Base-by-base conservation (phyloP, 2,329 filamentous ascomycete genomes). In the Cercospora sesami region DNA sequence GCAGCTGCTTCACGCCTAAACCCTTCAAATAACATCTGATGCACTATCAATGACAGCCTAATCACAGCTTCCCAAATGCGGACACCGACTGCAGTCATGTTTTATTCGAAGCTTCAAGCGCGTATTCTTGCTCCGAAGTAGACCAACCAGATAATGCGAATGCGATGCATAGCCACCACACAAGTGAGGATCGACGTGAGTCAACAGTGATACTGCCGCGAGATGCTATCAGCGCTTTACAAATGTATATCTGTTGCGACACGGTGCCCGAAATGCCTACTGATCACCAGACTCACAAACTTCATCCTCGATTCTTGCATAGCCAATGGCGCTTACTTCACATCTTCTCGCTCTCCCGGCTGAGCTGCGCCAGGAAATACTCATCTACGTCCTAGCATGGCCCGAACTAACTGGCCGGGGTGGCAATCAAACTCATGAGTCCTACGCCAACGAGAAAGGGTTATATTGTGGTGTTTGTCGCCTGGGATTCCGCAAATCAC, bases 351-450 rank as follows among this genome's bases (percentile, higher is more conserved):
- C 58, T 23, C 58, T 60, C 1, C 58, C 58, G 12, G 58, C 58
- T n/a, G 58, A 60, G 58, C 58, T 60, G 2, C 58, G 58, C 1
- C 28, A 60, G 5, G 58, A 60, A 31, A 60, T 60, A 23, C 33
- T 33, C 58, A 39, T 60, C 6, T 5, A 60, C 31, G n/a, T 60
- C 18, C 39, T 60, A 18, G 31, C 16, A n/a, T 60, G 58, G 58
- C 12, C 26, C 26, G 26, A 26, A 26, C 26, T 26, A 26, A 26
- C 26, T 26, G 26, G 26, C 26, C 26, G 26, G 26, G 26, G 26
- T 26, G 26, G 26, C 26, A 26, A 26, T 26, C 26, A 26, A 26
- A 26, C 26, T 26, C 26, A 26, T 26, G 26, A 26, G 26, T 26
- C 26, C 5, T 26, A 26, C 26, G 26, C 26, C 26, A 26, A 26